phyloP scores from a whole-genome alignment of 2,329 filamentous ascomycete species.

The Fusarium concolor region DNA sequence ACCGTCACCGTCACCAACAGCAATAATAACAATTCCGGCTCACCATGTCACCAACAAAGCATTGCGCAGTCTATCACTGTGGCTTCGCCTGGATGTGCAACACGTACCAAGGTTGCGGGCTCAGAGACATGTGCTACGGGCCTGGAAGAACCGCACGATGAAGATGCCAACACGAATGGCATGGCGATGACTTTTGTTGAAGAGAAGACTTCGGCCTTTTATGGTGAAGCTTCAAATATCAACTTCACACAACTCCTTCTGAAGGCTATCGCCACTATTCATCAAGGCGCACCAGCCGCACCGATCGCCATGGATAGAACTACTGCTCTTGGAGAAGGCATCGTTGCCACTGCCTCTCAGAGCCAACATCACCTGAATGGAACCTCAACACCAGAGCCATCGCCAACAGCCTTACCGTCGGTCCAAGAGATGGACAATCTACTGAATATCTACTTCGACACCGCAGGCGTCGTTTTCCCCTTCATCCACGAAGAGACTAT shows the following conservation, averaged over 20 bases:
- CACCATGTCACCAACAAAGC: not conserved
- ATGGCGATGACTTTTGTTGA: slow-evolving; percentile 9
- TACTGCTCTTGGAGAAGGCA: not conserved
- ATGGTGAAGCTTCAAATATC: not conserved
- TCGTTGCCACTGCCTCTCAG: not conserved
- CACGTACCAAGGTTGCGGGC: not conserved
- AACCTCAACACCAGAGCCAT: not conserved
- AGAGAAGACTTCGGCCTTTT: not conserved
- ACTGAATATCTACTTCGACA: not conserved
- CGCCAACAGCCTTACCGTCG: not conserved
- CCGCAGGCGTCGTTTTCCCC: not conserved
- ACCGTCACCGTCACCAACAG: too few species aligned
- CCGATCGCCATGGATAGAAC: not conserved
- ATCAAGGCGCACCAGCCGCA: not conserved
- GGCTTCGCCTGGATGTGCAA: not conserved
- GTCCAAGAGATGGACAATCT: not conserved
- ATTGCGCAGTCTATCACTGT: not conserved
- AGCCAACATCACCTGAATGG: not conserved
- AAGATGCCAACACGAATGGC: not conserved
- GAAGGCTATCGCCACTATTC: not conserved
- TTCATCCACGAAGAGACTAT: not conserved
- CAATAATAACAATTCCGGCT: not conserved
- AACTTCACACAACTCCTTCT: slow-evolving; percentile 1
- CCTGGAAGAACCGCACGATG: not conserved
- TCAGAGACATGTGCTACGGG: not conserved